Evolutionary conservation across 1,284 basidiomycete genomes (phyloP).

Genomic region (Fomitopsis schrenkii): DNA sequence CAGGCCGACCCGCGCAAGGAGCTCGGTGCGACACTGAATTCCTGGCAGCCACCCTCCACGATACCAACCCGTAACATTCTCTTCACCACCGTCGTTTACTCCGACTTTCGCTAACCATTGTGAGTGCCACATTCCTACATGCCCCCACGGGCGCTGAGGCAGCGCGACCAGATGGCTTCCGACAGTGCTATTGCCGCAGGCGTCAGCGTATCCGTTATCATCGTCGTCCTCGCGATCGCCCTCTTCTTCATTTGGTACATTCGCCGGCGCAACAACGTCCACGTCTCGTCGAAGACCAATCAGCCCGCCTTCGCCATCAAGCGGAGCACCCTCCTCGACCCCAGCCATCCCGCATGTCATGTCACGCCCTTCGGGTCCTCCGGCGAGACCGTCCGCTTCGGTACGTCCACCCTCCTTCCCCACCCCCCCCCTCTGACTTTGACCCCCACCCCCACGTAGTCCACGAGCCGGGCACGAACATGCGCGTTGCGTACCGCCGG

Average conservation of each 20-base stretch:
- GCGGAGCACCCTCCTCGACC: conserved; percentile 5
- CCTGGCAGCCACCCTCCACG: neutral
- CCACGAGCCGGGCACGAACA: conserved; percentile 27
- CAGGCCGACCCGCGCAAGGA: neutral
- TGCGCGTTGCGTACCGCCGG: conserved; percentile 29
- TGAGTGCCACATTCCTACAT: neutral
- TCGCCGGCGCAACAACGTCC: conserved; percentile 2
- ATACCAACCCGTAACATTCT: neutral
- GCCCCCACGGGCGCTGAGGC: neutral
- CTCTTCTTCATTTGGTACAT: neutral
- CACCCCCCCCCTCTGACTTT: neutral
- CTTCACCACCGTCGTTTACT: neutral
- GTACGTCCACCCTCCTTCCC: neutral
- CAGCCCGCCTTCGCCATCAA: neutral
- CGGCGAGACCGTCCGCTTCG: conserved; percentile 6
- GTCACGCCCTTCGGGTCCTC: conserved; percentile 11
- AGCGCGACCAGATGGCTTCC: neutral
- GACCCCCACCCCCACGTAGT: conserved; percentile 10
- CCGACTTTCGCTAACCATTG: neutral
- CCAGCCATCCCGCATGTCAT: conserved; percentile 7
- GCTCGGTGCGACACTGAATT: neutral
- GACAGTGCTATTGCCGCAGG: conserved; percentile 4
- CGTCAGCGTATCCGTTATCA: neutral
- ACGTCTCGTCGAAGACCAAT: neutral
- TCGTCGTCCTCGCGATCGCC: neutral